Conservation (phyloP, 768 basidiomycete genomes). For the Hypsizygus marmoreus region DNA sequence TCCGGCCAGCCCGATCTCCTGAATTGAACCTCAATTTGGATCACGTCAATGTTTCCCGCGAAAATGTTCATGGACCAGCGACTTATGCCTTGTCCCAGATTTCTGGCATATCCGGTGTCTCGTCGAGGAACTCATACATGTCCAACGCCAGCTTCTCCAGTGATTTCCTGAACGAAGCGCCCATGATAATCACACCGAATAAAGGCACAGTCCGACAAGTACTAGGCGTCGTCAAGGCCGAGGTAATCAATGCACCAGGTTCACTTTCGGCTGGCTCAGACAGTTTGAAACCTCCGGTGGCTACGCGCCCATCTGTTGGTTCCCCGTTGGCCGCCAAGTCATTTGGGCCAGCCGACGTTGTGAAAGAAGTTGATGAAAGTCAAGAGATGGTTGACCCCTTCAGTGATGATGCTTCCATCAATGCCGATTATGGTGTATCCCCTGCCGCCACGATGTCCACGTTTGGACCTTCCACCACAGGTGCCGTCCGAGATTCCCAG, state of each 20-base stretch:
- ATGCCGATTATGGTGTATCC: conserved; percentile 35
- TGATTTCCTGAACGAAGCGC: conserved; percentile 79
- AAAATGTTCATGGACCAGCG: conserved; percentile 42
- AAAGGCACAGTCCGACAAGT: conserved; percentile 70
- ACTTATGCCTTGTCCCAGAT: conserved; percentile 48
- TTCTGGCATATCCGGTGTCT: conserved; percentile 54
- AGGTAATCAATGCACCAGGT: conserved; percentile 68
- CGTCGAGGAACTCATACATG: conserved; percentile 69
- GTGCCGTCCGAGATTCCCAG: conserved; percentile 26
- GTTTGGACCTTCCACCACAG: conserved; percentile 35
- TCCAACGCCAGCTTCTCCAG: conserved; percentile 76
- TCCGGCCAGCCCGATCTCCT: conserved; percentile 58
- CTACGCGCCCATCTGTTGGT: conserved; percentile 46
- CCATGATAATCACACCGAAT: conserved; percentile 76
- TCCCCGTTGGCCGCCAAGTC: conserved; percentile 74
- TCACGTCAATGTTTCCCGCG: conserved; percentile 61
- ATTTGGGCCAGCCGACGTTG: conserved; percentile 69
- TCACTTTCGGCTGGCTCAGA: conserved; percentile 39
- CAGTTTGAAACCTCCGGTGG: conserved; percentile 41
- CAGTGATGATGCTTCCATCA: conserved; percentile 52
- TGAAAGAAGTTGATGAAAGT: conserved; percentile 56
- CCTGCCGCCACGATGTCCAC: conserved; percentile 42
- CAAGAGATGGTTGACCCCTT: conserved; percentile 63
- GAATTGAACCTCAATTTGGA: conserved; percentile 65
- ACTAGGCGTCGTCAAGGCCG: conserved; percentile 75